Conservation (phyloP, 2,329 filamentous ascomycete genomes). For the Xylaria sp. region DNA sequence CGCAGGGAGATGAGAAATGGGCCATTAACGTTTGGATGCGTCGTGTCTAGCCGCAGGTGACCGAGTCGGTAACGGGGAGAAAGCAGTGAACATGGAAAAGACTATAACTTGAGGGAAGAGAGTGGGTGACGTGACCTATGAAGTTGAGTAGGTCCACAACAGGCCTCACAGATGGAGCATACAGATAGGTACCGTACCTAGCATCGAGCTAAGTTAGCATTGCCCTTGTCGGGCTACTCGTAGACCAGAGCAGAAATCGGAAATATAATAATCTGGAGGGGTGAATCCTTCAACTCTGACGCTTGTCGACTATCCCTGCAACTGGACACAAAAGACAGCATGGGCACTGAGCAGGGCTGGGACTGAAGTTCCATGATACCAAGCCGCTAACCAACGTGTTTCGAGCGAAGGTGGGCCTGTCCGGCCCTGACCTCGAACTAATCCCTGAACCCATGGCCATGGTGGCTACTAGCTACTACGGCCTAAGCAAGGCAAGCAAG, state of each 20-base stretch:
- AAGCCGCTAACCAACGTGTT: constrained; percentile 50
- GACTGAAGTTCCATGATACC: constrained; percentile 48
- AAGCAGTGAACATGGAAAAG: constrained; percentile 43
- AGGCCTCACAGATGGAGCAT: constrained; percentile 39
- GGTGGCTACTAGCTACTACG: constrained; percentile 33
- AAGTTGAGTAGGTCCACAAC: constrained; percentile 42
- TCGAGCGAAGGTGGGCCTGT: constrained; percentile 44
- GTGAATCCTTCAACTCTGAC: constrained; percentile 49
- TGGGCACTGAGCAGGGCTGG: constrained; percentile 45
- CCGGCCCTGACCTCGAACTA: constrained; percentile 38
- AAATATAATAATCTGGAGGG: constrained; percentile 61
- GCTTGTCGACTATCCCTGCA: constrained; percentile 49
- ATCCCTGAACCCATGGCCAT: constrained; percentile 48
- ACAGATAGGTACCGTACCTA: constrained; percentile 32
- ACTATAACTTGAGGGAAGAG: constrained; percentile 46
- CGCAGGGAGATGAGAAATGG: constrained; percentile 38
- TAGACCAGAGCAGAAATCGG: constrained; percentile 59
- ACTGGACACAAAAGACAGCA: constrained; percentile 49
- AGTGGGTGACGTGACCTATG: constrained; percentile 42
- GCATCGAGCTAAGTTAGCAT: constrained; percentile 35
- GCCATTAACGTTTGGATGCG: constrained; percentile 35
- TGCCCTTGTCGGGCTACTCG: constrained; percentile 53
- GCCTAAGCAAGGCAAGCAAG: constrained; percentile 40
- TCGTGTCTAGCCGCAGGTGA: constrained; percentile 37
- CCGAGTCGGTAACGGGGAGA: constrained; percentile 41